A percentile compares a stretch with the other conserved stretches of the same genome.
phyloP scores from a whole-genome alignment of 306 rosid species.

The Vigna reflexopilosa region DNA sequence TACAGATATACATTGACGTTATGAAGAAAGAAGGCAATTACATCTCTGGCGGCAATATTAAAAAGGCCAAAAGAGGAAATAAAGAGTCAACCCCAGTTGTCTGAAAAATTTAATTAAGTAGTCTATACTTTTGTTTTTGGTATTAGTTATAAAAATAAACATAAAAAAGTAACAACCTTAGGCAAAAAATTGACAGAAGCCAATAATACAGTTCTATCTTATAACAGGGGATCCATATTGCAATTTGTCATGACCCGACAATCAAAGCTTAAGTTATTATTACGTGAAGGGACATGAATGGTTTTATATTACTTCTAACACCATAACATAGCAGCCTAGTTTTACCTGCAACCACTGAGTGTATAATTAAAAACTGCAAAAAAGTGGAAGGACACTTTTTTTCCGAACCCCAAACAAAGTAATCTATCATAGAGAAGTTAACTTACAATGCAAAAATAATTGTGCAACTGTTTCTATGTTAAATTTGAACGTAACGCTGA shows the following conservation, averaged over 20 bases:
- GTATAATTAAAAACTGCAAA: neutral
- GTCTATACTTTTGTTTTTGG: conserved; percentile 11
- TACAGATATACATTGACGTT: neutral
- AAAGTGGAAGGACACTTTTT: neutral
- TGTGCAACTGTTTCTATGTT: conserved; percentile 1
- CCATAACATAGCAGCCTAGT: conserved; percentile 19
- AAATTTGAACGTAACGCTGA: neutral
- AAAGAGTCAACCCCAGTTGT: neutral
- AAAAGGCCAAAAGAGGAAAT: neutral
- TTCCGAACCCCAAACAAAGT: neutral
- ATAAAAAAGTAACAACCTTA: conserved; percentile 2
- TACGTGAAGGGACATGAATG: neutral
- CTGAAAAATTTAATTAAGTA: neutral
- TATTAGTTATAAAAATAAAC: conserved; percentile 3
- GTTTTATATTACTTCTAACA: neutral
- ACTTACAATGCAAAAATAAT: conserved; percentile 4
- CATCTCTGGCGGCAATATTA: neutral
- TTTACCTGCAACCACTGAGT: conserved; percentile 9
- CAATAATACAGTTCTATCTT: neutral
- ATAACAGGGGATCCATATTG: neutral
- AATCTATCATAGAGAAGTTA: neutral
- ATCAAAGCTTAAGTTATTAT: neutral
- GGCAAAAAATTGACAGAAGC: neutral
- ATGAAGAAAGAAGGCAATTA: conserved; percentile 29
- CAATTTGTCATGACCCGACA: neutral